Percentiles rank a stretch among this genome's conserved stretches.
Conservation (phyloP, 306 rosid genomes). For the Abrus pulchellus region DNA sequence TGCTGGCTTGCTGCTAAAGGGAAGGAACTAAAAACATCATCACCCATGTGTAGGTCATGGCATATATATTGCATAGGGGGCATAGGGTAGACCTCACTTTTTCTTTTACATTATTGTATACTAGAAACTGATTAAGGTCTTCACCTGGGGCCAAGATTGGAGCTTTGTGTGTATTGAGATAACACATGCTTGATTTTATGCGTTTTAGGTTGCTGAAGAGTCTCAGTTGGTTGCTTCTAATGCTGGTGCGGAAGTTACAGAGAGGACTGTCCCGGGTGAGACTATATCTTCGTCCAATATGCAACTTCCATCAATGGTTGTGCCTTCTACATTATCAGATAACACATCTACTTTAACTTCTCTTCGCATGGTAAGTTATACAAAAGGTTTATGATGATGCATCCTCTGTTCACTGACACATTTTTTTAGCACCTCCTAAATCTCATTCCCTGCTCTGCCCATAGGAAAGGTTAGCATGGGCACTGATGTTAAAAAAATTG, state of each 20-base stretch:
- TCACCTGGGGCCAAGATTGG: background rate
- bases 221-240: constrained; percentile 69
- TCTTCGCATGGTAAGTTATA: constrained; percentile 82
- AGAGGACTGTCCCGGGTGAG: constrained; percentile 66
- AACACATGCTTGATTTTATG: constrained; percentile 37
- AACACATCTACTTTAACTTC: constrained; percentile 86
- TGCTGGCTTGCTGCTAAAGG: background rate
- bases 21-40: background rate
- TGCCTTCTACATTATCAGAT: constrained; percentile 65
- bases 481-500: constrained; percentile 2
- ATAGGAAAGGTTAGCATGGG: constrained; percentile 10
- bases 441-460: background rate
- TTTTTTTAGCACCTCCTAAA: constrained; percentile 24
- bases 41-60: background rate
- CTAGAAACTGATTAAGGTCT: background rate
- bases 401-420: constrained; percentile 8
- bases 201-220: constrained; percentile 77
- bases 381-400: constrained; percentile 12
- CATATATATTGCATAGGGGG: background rate
- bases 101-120: background rate
- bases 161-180: background rate
- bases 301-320: constrained; percentile 59
- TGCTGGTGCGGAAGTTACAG: constrained; percentile 69
- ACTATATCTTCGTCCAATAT: constrained; percentile 65
- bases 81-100: background rate